Percentiles rank a stretch among this genome's conserved stretches.
Conservation (phyloP, 768 basidiomycete genomes). For the Tephrocybe sp. region DNA sequence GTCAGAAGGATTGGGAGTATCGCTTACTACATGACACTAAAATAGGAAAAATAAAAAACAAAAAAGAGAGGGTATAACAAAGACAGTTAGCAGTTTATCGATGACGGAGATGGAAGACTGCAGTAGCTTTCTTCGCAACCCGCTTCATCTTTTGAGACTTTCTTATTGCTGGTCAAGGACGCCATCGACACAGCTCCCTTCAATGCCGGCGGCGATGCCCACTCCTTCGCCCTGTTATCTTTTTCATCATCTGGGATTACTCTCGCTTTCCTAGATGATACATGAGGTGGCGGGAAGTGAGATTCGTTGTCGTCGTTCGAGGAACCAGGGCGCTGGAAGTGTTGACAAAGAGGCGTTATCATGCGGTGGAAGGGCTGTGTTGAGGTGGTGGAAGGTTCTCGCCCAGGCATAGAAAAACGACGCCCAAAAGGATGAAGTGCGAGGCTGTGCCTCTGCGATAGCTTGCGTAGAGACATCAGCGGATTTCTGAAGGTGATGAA, state of each 20-base stretch:
- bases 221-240: neutral
- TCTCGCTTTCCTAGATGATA: conserved; percentile 1
- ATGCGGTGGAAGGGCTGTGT: neutral
- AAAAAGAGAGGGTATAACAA: no score
- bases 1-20: no score
- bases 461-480: conserved; percentile 1
- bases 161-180: neutral
- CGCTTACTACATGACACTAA: no score
- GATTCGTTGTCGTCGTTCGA: conserved; percentile 2
- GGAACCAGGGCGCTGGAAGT: neutral
- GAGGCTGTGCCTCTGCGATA: neutral
- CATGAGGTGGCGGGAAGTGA: conserved; percentile 4
- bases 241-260: neutral
- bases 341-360: neutral
- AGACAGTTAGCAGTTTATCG: no score
- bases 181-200: neutral
- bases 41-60: no score
- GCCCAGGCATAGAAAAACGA: conserved; percentile 5
- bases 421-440: conserved; percentile 9
- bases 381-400: neutral
- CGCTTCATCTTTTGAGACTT: conserved; percentile 1
- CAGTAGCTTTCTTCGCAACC: neutral
- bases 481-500: conserved; percentile 1
- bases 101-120: neutral
- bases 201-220: neutral